A percentile compares a stretch with the other conserved stretches of the same genome.
Evolutionary conservation across 2,329 filamentous ascomycete genomes (phyloP).

Genomic region (Aplosporella prunicola): DNA sequence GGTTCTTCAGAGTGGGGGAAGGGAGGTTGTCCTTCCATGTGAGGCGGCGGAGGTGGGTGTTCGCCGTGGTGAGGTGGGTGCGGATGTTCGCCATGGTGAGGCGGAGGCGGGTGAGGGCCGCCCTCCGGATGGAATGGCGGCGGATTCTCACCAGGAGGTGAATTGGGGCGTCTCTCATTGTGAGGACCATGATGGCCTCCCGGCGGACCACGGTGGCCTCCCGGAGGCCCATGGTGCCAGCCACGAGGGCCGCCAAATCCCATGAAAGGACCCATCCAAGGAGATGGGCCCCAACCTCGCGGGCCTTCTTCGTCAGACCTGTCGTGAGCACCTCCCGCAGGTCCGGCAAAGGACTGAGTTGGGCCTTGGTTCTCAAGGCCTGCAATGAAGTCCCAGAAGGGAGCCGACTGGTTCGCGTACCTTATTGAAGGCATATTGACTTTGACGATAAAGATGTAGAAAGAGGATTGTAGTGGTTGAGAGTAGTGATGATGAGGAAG

Average conservation of each 20-base stretch:
- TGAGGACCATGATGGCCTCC: conserved; percentile 12
- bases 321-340: conserved; percentile 17
- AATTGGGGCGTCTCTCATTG: too few relatives aligned
- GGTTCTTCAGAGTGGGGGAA: conserved; percentile 5
- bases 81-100: neutral
- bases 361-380: conserved; percentile 39
- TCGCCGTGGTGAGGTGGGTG: conserved; percentile 7
- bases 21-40: conserved; percentile 16
- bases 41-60: conserved; percentile 13
- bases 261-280: conserved; percentile 15
- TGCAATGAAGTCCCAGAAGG: conserved; percentile 49
- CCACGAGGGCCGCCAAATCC: conserved; percentile 14
- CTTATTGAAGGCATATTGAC: conserved; percentile 44
- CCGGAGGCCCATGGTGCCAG: conserved; percentile 15
- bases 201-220: too few relatives aligned
- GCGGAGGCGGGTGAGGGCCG: conserved; percentile 5
- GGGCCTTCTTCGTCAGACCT: conserved; percentile 18
- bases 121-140: too few relatives aligned
- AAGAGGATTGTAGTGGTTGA: neutral
- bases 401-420: conserved; percentile 43
- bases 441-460: too few relatives aligned
- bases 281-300: conserved; percentile 26
- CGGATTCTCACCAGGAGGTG: conserved; percentile 14
- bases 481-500: conserved; percentile 7
- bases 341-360: conserved; percentile 35